Base-by-base conservation (phyloP, 2,329 filamentous ascomycete species). In the Aspergillus luchuensis region DNA sequence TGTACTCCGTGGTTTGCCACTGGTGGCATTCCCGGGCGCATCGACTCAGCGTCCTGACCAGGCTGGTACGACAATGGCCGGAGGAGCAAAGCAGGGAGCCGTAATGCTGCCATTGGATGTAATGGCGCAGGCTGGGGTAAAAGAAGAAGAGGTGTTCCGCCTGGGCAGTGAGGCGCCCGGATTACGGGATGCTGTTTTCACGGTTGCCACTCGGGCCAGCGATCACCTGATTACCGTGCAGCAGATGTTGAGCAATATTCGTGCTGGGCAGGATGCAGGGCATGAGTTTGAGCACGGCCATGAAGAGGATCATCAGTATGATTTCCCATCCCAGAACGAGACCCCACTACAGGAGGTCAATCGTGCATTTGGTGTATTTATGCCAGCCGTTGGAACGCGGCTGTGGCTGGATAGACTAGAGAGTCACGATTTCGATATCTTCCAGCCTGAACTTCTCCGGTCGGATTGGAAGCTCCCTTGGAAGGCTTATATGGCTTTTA, bases 221-320 rank as follows among this genome's bases (percentile, higher is more conserved):
- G 95, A 99, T 74, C 95, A 99, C 76, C 81, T 99, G 36, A 96
- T 97, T 67, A 98, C 94, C 0, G 94, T 91, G 2, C 84, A 92
- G 61, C 91, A 97, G 74, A 97, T 99, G 92, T 77, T 98, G 62
- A 89, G 87, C 71, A 91, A 91, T 69, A 79, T 97, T 19, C 86
- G 86, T 57, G 87, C 87, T 4, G 91, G 92, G 1, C 79, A 89
- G 67, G 88, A 87, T 52, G 86, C 91, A 0, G 91, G 89, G 0
- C 94, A 97, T 73, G 91, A 91, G 5, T 97, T 94, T 74, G 94
- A 98, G 77, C 91, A 97, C 71, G 84, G 90, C 62, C 86, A 87
- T 30, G 92, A 97, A 72, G 87, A 87, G 54, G 91, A 90, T 53
- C 84, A 85, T 70, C 74, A 81, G 56, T 85, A 87, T 67, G 74